These are phyloP conservation scores for Cryphonectria nitschkei DNA, from an alignment of 2,329 filamentous ascomycete genomes.

Conservation along the genomic window DNA sequence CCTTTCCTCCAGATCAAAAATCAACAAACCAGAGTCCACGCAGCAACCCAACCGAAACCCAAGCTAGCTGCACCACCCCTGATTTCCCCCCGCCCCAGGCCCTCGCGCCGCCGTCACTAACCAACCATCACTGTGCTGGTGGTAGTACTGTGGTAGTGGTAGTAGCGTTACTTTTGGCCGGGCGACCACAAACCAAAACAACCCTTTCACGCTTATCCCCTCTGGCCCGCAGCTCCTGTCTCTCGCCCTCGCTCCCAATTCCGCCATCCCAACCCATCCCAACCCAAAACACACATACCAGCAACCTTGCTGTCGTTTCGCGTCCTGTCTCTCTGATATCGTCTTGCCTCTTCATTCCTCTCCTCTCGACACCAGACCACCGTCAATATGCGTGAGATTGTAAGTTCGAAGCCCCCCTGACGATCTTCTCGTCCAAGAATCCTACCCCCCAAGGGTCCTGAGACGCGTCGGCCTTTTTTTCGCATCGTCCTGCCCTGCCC, in stretches of 20 bases:
- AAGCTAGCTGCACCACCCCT: neutral
- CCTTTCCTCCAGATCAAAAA: slow-evolving; percentile 23
- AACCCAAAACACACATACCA: slow-evolving; percentile 7
- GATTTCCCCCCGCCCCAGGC: neutral
- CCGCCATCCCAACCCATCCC: neutral
- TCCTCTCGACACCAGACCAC: slow-evolving; percentile 28
- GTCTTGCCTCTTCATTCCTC: slow-evolving; percentile 10
- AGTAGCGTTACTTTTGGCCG: slow-evolving; percentile 3
- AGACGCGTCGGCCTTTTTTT: slow-evolving; percentile 33
- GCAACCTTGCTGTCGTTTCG: slow-evolving; percentile 24
- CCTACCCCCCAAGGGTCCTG: slow-evolving; percentile 2
- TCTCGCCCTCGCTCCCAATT: slow-evolving; percentile 21
- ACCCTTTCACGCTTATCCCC: slow-evolving; percentile 15
- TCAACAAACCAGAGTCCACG: slow-evolving; percentile 26
- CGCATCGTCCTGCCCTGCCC: slow-evolving; percentile 29
- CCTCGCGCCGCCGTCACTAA: neutral
- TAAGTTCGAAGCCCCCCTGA: slow-evolving; percentile 48
- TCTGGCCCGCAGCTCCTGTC: slow-evolving; percentile 23
- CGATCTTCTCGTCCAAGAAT: slow-evolving; percentile 6
- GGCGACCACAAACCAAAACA: slow-evolving; percentile 12
- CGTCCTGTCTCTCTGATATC: slow-evolving; percentile 3
- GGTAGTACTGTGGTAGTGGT: neutral
- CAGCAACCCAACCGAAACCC: neutral
- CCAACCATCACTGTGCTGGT: neutral
- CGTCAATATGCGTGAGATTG: slow-evolving; percentile 74